Base-by-base conservation (phyloP, 1,284 basidiomycete genomes). In the Ganoderma sp. region DNA sequence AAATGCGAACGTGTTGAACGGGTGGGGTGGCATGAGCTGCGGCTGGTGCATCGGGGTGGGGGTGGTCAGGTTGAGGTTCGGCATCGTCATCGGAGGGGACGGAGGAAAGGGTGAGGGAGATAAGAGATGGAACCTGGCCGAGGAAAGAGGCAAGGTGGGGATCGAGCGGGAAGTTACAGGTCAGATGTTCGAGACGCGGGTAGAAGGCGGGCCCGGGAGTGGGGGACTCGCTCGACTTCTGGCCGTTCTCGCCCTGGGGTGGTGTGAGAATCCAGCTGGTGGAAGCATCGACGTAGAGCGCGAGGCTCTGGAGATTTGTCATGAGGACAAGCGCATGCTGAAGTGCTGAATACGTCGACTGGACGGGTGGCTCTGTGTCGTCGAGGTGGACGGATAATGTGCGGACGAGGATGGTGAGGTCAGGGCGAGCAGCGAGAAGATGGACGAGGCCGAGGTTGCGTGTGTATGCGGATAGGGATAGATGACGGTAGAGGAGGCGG, bases 141-240 rank as follows among this genome's bases (percentile, higher is more conserved):
- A 93, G 85, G 78, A 92, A 92, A 56, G 78, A 75, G 69, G 81
- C 80, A 76, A 91, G 81, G 76, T 86, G 78, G 50, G 77, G 67
- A 78, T 91, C 89, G 70, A 90, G 80, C 65, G 84, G 77, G 73
- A 92, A 87, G 28, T 88, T 86, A 73, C 80, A 87, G 7, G 85
- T 81, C 74, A 92, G 87, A 67, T 82, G 83, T 25, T 79, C 77
- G 61, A 93, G 83, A 70, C 80, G 80, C 57, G 82, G 80, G 75
- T 84, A 88, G 64, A 70, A 63, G 57, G 74, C 63, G 63, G 66
- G 52, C 45, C 64, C 67, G 52, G 69, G 61, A 57, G 37, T 43
- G 68, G 67, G 69, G 61, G 61, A 54, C 28, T 63, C 54, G 48
- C 67, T 62, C 45, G 69, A 17, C 69, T 69, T 70, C 64, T 73